These are phyloP conservation scores for Lachnellula subtilissima DNA, from an alignment of 2,329 filamentous ascomycete species.

Conservation along the genomic window DNA sequence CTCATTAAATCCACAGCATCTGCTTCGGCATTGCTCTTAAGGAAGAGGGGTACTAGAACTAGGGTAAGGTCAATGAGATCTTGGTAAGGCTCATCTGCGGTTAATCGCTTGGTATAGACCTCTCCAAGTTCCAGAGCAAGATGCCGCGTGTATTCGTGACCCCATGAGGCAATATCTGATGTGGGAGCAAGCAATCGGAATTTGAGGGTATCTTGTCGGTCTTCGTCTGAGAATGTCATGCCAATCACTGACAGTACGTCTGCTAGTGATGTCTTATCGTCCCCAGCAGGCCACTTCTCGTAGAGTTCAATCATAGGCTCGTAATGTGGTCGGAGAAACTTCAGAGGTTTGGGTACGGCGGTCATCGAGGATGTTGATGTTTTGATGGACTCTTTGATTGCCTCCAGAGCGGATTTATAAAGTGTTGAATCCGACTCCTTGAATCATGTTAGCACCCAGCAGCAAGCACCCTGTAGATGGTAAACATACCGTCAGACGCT, in stretches of 20 bases:
- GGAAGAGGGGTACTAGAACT: constrained; percentile 84
- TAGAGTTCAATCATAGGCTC: constrained; percentile 82
- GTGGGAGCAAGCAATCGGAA: constrained; percentile 87
- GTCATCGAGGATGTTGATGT: constrained; percentile 99
- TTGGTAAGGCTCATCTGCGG: constrained; percentile 75
- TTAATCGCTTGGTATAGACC: constrained; percentile 83
- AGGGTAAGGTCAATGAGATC: constrained; percentile 83
- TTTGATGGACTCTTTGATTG: constrained; percentile 98
- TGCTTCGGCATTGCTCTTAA: constrained; percentile 96
- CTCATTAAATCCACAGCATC: constrained; percentile 96
- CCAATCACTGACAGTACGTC: constrained; percentile 96
- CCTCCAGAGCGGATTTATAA: constrained; percentile 88
- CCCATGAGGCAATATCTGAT: constrained; percentile 93
- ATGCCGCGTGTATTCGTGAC: constrained; percentile 96
- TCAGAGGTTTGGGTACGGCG: constrained; percentile 94
- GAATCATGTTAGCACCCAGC: constrained; percentile 9
- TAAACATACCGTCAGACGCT: constrained; percentile 73
- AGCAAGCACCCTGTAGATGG: neutral
- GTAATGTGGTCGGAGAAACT: constrained; percentile 96
- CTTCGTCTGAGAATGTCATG: constrained; percentile 98
- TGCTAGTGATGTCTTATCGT: constrained; percentile 84
- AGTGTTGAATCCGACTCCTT: constrained; percentile 82
- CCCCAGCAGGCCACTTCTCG: constrained; percentile 78
- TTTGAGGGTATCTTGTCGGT: constrained; percentile 91
- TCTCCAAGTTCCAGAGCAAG: constrained; percentile 92